phyloP scores from a whole-genome alignment of 2,329 filamentous ascomycete species.

The Fusarium sp. region DNA sequence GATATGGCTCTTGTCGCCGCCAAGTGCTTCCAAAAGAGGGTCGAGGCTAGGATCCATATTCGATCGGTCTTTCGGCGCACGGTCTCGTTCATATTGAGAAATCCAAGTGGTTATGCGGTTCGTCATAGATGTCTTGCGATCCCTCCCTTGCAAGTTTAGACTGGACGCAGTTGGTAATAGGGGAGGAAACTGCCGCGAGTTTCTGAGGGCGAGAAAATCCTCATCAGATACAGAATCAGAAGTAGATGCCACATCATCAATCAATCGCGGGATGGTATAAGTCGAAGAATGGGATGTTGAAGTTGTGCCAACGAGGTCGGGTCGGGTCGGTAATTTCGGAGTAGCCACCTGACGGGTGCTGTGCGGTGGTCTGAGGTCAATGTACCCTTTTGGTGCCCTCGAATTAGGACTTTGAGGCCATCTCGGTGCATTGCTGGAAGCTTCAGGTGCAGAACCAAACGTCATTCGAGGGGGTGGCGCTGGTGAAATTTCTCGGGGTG shows the following conservation, averaged over 20 bases:
- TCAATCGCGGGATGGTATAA: slow-evolving; percentile 45
- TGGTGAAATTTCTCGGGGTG: slow-evolving; percentile 8
- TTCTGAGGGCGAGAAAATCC: slow-evolving; percentile 51
- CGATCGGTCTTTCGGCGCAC: slow-evolving; percentile 41
- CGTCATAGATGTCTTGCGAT: slow-evolving; percentile 50
- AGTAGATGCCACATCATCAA: slow-evolving; percentile 38
- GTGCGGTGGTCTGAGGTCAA: slow-evolving; percentile 12
- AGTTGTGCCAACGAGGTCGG: slow-evolving; percentile 14
- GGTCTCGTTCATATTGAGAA: slow-evolving; percentile 51
- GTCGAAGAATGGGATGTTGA: slow-evolving; percentile 43
- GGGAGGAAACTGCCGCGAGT: slow-evolving; percentile 53
- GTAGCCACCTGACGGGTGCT: background rate
- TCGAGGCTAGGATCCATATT: slow-evolving; percentile 19
- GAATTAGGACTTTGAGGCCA: slow-evolving; percentile 5
- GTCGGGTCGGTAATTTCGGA: slow-evolving; percentile 6
- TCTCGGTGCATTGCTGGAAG: background rate
- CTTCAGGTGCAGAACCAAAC: background rate
- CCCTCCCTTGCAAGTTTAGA: slow-evolving; percentile 38
- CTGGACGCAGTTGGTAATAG: slow-evolving; percentile 49
- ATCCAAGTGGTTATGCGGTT: slow-evolving; percentile 55
- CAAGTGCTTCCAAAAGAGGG: slow-evolving; percentile 20
- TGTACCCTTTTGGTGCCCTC: slow-evolving; percentile 11
- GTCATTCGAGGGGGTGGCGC: slow-evolving; percentile 18
- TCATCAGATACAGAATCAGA: slow-evolving; percentile 49
- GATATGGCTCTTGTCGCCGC: slow-evolving; percentile 28